Conservation (phyloP, 2,329 filamentous ascomycete species). For the Verticillium zaregamsianum region DNA sequence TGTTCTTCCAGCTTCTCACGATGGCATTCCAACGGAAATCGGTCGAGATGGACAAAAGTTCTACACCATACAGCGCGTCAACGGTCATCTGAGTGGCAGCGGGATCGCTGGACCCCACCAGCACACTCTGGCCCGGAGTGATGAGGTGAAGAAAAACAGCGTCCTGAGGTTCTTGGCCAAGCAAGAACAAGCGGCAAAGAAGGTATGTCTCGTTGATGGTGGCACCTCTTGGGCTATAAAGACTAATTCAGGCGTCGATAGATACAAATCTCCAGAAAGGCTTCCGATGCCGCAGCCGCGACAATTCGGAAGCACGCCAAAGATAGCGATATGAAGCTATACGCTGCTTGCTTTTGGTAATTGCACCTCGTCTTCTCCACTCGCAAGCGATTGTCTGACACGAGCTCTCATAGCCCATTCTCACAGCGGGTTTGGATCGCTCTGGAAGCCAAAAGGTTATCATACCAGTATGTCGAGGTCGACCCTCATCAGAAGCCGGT, state of each 20-base stretch:
- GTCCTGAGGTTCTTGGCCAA: conserved; percentile 63
- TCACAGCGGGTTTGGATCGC: conserved; percentile 89
- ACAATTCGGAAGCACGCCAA: conserved; percentile 69
- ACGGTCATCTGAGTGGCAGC: conserved; percentile 68
- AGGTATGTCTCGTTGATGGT: conserved; percentile 69
- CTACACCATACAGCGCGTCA: conserved; percentile 74
- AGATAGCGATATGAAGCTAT: conserved; percentile 70
- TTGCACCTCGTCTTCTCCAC: conserved; percentile 16
- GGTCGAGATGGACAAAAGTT: conserved; percentile 48
- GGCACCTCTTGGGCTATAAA: conserved; percentile 21
- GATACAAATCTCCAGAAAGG: conserved; percentile 45
- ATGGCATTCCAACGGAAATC: conserved; percentile 12
- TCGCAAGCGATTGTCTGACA: neutral
- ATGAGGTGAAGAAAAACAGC: conserved; percentile 77
- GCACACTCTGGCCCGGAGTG: conserved; percentile 68
- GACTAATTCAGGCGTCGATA: neutral
- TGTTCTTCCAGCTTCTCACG: conserved; percentile 12
- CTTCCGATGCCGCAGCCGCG: conserved; percentile 64
- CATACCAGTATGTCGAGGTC: conserved; percentile 83
- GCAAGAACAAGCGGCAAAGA: conserved; percentile 62
- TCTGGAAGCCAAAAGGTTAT: conserved; percentile 70
- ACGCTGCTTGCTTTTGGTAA: conserved; percentile 80
- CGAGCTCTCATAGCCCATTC: conserved; percentile 57
- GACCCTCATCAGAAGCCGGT: conserved; percentile 71
- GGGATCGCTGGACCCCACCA: conserved; percentile 69